Evolutionary conservation across 495 filamentous ascomycete species (phyloP), one percentile per base, ranked within the genome.

Genomic region (Trichoderma orchidacearum): DNA sequence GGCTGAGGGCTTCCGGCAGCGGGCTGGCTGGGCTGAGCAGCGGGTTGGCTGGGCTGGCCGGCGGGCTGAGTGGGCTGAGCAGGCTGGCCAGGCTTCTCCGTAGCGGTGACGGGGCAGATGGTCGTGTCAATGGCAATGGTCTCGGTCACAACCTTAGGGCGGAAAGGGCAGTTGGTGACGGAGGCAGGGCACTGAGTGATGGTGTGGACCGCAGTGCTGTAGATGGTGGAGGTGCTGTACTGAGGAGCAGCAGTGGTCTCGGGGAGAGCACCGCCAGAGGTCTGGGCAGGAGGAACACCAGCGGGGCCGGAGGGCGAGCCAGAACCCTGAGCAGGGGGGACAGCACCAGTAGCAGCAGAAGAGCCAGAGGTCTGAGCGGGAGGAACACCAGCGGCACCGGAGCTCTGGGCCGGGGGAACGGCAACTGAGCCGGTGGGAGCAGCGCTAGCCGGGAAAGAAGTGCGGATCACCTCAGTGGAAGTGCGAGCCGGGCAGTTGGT

Each of bases 181-280:
- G 59, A 61, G 3, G 65, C 53, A 5, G 59, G 59, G 60, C 70
- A 71, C 41, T 63, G 61, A 23, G 69, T 72, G 58, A 70, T 65
- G 12, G 70, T 73, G 60, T 56, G 41, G 35, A 60, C 61, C 13
- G 61, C 59, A 6, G 70, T 73, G 30, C 63, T 63, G 56, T 67
- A 69, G 50, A 73, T 54, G 12, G 69, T 71, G 3, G 69, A 72
- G 21, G 69, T 73, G 2, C 65, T 70, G 55, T 53, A 61, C 41
- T 60, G 5, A 13, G 62, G 58, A 7, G 54, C 59, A 0, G 17
- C 35, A 21, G 48, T 53, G 48, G 51, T 32, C 5, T 23, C 51
- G 8, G 51, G 51, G 17, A n/a, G 9, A 31, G 30, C 31, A 34
- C 17, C 28, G 11, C 21, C 53, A 18, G 53, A 25, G 13, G 30